phyloP scores from a whole-genome alignment of 2,329 filamentous ascomycete species.

The Pseudogymnoascus sp. region DNA sequence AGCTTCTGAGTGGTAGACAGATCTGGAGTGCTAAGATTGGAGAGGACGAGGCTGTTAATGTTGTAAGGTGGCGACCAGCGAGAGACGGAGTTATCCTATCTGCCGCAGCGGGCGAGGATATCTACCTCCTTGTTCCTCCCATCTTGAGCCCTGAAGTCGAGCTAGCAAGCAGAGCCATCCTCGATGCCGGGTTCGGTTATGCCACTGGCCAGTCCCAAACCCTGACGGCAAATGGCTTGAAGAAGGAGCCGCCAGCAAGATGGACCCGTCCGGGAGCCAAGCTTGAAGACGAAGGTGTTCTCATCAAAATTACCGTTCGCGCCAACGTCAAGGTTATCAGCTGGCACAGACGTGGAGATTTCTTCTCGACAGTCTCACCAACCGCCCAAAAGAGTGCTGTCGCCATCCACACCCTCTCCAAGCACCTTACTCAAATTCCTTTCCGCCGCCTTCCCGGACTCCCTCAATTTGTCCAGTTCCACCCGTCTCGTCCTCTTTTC shows the following conservation, averaged over 20 bases:
- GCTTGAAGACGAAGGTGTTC: constrained; percentile 70
- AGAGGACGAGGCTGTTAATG: constrained; percentile 71
- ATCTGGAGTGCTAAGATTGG: constrained; percentile 78
- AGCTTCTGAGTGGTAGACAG: constrained; percentile 76
- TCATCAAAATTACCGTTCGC: constrained; percentile 73
- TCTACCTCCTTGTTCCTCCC: constrained; percentile 77
- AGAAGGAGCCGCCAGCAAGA: constrained; percentile 69
- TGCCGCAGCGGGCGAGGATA: constrained; percentile 74
- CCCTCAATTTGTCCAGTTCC: constrained; percentile 86
- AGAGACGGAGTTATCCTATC: constrained; percentile 76
- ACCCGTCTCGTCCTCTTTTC: constrained; percentile 85
- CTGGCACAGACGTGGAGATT: constrained; percentile 93
- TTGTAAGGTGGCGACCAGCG: constrained; percentile 82
- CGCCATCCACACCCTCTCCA: constrained; percentile 88
- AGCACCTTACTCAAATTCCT: constrained; percentile 89
- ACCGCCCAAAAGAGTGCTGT: constrained; percentile 72
- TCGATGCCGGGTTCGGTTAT: constrained; percentile 91
- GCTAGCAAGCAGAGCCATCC: constrained; percentile 63
- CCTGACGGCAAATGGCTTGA: constrained; percentile 47
- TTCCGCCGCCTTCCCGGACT: constrained; percentile 73
- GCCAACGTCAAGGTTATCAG: constrained; percentile 78
- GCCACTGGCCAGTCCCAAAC: constrained; percentile 59
- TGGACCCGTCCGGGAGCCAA: constrained; percentile 75
- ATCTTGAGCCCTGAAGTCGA: constrained; percentile 67
- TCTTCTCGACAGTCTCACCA: constrained; percentile 87